Evolutionary conservation across 495 filamentous ascomycete genomes (phyloP), one percentile per base, ranked within the genome.

Genomic region (Aspergillus nidulans): DNA sequence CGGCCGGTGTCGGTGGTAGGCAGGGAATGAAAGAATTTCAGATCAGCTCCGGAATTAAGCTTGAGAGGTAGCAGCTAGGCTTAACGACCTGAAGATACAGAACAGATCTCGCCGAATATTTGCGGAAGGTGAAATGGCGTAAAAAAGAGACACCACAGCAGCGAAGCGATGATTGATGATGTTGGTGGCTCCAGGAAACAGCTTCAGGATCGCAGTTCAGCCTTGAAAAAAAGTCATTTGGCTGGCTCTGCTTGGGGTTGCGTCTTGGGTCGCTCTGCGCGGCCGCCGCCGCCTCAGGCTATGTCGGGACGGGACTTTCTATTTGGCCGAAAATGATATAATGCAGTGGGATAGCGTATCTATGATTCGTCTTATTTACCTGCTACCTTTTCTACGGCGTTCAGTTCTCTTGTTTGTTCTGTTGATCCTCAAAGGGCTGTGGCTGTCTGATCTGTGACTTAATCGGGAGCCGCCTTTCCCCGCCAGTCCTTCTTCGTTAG

Each of bases 191-290:
- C 44, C 46, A 21, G 40, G 42, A n/a, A 43, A 42, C 55, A 39
- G 19, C 32, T 50, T 34, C 26, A 30, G 45, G 23, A 30, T 51
- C 21, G n/a, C 21, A 40, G 23, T 56, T 53, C 52, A 30, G 47
- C 42, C 45, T 41, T 57, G 55, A 59, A 60, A 66, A 66, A 66
- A 66, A 69, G 69, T 72, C 63, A 63, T 61, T 61, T 64, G 51
- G 30, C 30, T 6, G 5, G 4, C 26, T 28, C 51, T 53, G 63
- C 58, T 61, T 59, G 57, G 53, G 61, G 30, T 45, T 58, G 67
- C 72, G 65, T 58, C 57, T 69, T 67, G 18, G 69, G 69, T 60
- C 20, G 39, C 63, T 69, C 58, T 48, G 52, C 64, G 52, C 54
- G 28, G 52, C 72, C 61, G 59, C 57, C 49, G 57, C 16, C 12